phyloP scores from a whole-genome alignment of 2,329 filamentous ascomycete species.

The Cytospora leucostoma region DNA sequence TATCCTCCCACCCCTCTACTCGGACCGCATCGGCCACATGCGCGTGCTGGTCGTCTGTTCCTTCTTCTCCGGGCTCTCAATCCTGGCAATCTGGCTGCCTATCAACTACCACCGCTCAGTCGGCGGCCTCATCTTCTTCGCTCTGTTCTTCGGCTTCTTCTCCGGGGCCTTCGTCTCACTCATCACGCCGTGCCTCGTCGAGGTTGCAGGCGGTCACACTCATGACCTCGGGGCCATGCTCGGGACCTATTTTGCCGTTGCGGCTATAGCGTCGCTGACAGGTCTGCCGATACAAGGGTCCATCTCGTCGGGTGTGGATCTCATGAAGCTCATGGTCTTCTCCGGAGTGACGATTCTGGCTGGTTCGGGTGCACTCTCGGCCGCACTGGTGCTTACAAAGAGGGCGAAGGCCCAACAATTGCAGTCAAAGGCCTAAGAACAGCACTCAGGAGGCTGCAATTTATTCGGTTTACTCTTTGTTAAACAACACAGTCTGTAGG shows the following conservation, averaged over 20 bases:
- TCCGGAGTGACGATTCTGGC: no score
- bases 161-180: slow-evolving; percentile 35
- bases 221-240: neutral
- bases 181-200: slow-evolving; percentile 25
- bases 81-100: slow-evolving; percentile 37
- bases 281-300: neutral
- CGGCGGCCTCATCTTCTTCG: slow-evolving; percentile 30
- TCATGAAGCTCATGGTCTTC: no score
- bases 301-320: no score
- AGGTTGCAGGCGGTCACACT: neutral
- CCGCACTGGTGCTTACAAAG: no score
- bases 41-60: slow-evolving; percentile 43
- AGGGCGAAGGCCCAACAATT: no score
- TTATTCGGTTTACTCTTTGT: no score
- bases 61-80: slow-evolving; percentile 35
- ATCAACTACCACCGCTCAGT: slow-evolving; percentile 25
- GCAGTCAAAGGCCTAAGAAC: no score
- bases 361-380: no score
- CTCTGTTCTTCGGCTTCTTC: slow-evolving; percentile 34
- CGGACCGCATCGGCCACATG: slow-evolving; percentile 32
- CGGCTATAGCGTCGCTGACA: neutral
- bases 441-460: no score
- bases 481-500: no score
- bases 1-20: slow-evolving; percentile 17
- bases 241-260: neutral